These are phyloP conservation scores for Platanthera zijinensis DNA, from an alignment of 106 monocot genomes.

Conservation along the genomic window DNA sequence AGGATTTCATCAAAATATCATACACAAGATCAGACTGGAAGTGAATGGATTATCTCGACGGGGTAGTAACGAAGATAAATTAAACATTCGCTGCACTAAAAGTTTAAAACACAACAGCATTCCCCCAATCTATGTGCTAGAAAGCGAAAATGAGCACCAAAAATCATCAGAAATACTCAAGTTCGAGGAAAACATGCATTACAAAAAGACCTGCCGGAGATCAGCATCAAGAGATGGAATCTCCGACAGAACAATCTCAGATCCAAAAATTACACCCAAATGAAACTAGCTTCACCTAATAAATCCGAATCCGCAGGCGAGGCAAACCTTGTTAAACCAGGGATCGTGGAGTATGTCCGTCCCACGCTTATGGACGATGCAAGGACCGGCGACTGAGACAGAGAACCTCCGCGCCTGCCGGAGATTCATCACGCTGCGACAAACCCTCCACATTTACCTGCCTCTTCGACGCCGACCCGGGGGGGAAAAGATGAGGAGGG, in stretches of 20 bases:
- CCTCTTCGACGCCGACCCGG: background rate
- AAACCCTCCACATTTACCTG: constrained; percentile 50
- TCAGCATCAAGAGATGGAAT: background rate
- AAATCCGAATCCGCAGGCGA: background rate
- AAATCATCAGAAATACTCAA: background rate
- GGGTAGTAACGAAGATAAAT: background rate
- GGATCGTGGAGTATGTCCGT: constrained; percentile 98
- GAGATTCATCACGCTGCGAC: constrained; percentile 34
- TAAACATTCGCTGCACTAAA: background rate
- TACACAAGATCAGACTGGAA: too few relatives aligned
- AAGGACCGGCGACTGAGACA: constrained; percentile 59
- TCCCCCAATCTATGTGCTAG: background rate
- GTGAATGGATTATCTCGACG: background rate
- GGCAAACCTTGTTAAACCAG: constrained; percentile 83
- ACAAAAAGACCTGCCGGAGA: background rate
- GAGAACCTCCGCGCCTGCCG: constrained; percentile 52
- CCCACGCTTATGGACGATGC: constrained; percentile 95
- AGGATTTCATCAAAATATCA: background rate
- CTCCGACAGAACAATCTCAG: background rate
- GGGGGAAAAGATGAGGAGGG: background rate
- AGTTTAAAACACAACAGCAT: background rate
- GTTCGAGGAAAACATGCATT: background rate
- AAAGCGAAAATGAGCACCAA: background rate
- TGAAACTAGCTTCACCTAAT: background rate
- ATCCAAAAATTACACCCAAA: background rate